Percentiles rank a stretch among this genome's conserved stretches.
These are phyloP conservation scores for Paspalum notatum DNA, from an alignment of 176 grass and related monocot genomes.

Conservation along the genomic window DNA sequence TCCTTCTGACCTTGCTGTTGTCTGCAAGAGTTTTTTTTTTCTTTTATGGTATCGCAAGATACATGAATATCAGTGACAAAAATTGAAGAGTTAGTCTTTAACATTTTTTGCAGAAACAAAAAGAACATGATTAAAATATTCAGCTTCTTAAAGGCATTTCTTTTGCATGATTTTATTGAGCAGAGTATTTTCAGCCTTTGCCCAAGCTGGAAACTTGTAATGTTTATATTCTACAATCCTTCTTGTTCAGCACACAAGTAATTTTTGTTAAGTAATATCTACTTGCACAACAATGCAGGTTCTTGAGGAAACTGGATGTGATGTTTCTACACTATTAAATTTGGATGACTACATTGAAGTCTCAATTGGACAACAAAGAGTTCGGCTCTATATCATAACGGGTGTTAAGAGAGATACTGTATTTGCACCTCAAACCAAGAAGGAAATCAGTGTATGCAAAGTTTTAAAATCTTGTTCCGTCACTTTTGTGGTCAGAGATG, in stretches of 20 bases:
- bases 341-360: conserved; percentile 83
- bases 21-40: background rate
- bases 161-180: background rate
- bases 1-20: background rate
- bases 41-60: conserved; percentile 13
- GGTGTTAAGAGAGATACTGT: conserved; percentile 79
- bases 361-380: conserved; percentile 81
- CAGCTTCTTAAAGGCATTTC: background rate
- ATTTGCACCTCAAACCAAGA: conserved; percentile 95
- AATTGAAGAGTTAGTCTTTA: background rate
- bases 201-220: background rate
- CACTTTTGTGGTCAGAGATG: background rate
- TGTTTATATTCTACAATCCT: conserved; percentile 15
- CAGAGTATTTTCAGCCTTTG: background rate
- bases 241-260: conserved; percentile 1
- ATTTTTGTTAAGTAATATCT: conserved; percentile 5
- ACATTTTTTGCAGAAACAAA: background rate
- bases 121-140: background rate
- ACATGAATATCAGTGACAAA: conserved; percentile 12
- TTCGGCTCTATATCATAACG: conserved; percentile 88
- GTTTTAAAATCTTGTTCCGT: conserved; percentile 16
- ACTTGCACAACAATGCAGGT: conserved; percentile 54
- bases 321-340: conserved; percentile 79
- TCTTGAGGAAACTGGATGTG: conserved; percentile 95
- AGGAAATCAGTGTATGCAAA: conserved; percentile 93